A percentile compares a stretch with the other conserved stretches of the same genome.
Evolutionary conservation across 1,139 yeast species (phyloP).

Genomic region (Candida glucosophila): DNA sequence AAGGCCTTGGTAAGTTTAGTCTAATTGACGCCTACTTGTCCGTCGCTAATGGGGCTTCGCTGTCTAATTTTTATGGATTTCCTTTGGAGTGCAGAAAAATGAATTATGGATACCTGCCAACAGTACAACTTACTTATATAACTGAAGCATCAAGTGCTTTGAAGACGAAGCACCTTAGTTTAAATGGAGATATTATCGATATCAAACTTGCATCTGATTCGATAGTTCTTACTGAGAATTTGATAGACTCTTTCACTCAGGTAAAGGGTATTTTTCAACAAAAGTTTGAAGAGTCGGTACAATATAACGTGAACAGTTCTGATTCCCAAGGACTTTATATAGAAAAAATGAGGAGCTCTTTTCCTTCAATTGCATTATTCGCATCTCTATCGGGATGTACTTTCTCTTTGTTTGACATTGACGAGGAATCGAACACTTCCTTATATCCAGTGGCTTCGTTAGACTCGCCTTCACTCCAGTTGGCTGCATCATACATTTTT

Average conservation of each 20-base stretch:
- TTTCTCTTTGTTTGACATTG: conserved; percentile 43
- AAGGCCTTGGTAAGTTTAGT: conserved; percentile 56
- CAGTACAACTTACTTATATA: conserved; percentile 51
- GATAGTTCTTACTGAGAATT: conserved; percentile 31
- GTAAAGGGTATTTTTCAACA: no score
- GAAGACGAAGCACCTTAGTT: conserved; percentile 31
- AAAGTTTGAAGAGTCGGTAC: no score
- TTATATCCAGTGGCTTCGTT: no score
- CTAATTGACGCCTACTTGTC: conserved; percentile 58
- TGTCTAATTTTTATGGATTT: conserved; percentile 41
- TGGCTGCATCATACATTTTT: conserved; percentile 32
- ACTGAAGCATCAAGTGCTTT: conserved; percentile 21
- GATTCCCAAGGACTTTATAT: no score
- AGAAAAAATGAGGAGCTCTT: conserved; percentile 19
- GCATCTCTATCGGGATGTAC: conserved; percentile 65
- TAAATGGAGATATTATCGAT: conserved; percentile 63
- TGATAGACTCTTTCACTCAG: no score
- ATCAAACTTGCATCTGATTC: conserved; percentile 52
- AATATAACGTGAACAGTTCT: no score
- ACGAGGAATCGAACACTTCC: conserved; percentile 32
- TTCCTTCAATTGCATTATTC: conserved; percentile 41
- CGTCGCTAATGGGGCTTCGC: conserved; percentile 51
- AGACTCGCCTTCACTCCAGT: conserved; percentile 70
- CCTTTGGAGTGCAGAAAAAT: conserved; percentile 34
- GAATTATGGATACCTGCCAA: conserved; percentile 62